Conservation (phyloP, 1,139 yeast species). For the Yamadazyma blattariae region DNA sequence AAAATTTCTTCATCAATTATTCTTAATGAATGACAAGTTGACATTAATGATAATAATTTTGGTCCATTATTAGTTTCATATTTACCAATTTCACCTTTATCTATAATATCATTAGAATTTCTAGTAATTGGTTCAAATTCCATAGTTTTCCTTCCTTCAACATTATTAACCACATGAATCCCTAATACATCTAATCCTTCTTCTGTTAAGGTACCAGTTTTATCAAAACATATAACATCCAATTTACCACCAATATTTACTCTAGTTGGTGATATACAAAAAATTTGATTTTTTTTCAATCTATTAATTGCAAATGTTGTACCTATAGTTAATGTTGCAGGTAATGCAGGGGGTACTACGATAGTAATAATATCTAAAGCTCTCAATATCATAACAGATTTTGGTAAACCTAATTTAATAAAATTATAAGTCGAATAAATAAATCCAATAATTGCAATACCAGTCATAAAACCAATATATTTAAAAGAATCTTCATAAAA, state of each 20-base stretch:
- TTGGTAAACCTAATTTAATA: constrained; percentile 68
- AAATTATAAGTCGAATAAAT: constrained; percentile 80
- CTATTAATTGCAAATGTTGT: constrained; percentile 87
- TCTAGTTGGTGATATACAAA: constrained; percentile 89
- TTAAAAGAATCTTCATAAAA: constrained; percentile 92
- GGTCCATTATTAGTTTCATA: constrained; percentile 31
- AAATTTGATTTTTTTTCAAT: constrained; percentile 61
- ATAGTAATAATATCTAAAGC: constrained; percentile 93
- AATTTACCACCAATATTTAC: constrained; percentile 94
- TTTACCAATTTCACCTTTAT: constrained; percentile 3
- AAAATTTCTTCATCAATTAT: constrained; percentile 72
- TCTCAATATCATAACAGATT: constrained; percentile 70
- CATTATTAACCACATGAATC: constrained; percentile 61
- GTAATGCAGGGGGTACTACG: constrained; percentile 97
- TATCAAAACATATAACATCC: constrained; percentile 89
- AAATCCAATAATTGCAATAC: constrained; percentile 83
- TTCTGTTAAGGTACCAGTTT: constrained; percentile 96
- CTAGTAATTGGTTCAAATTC: constrained; percentile 47
- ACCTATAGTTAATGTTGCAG: constrained; percentile 95
- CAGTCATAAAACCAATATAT: constrained; percentile 91
- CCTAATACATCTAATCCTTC: constrained; percentile 95
- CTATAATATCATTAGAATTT: constrained; percentile 23
- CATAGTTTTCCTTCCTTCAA: constrained; percentile 49
- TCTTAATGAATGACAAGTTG: constrained; percentile 86
- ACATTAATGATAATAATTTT: constrained; percentile 52